Percentiles rank a stretch among this genome's conserved stretches.
Conservation (phyloP, 1,139 yeast species). For the Blastobotrys petasosporus region DNA sequence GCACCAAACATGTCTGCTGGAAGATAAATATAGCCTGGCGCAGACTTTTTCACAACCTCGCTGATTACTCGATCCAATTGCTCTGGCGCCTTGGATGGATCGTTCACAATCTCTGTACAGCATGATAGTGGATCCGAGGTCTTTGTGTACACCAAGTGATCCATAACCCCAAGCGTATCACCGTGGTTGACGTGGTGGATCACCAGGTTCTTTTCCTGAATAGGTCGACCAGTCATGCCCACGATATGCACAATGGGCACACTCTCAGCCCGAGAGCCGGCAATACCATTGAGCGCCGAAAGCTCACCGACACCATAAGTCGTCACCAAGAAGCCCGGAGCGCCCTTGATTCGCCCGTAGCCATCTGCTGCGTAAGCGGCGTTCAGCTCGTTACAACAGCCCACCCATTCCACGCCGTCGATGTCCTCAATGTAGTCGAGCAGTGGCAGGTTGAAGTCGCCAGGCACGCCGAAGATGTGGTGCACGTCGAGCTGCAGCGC, state of each 20-base stretch:
- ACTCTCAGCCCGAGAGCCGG: conserved; percentile 65
- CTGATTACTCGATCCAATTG: conserved; percentile 61
- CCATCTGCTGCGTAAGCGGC: conserved; percentile 66
- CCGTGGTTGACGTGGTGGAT: conserved; percentile 70
- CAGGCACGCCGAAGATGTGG: conserved; percentile 69
- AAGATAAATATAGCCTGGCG: conserved; percentile 75
- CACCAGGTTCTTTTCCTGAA: conserved; percentile 35
- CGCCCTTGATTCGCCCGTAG: conserved; percentile 54
- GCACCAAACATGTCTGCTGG: conserved; percentile 63
- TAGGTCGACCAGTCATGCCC: conserved; percentile 57
- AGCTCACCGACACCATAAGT: conserved; percentile 73
- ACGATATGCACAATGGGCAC: conserved; percentile 61
- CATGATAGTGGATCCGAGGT: conserved; percentile 58
- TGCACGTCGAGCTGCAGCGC: conserved; percentile 52
- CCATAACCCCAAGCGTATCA: conserved; percentile 36
- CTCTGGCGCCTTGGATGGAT: conserved; percentile 45
- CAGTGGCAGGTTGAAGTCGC: conserved; percentile 66
- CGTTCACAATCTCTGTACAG: conserved; percentile 49
- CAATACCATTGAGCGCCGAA: conserved; percentile 59
- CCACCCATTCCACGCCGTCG: conserved; percentile 36
- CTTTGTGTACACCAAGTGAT: conserved; percentile 59
- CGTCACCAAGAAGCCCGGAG: conserved; percentile 57
- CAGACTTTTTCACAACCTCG: conserved; percentile 49
- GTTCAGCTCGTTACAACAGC: conserved; percentile 47
- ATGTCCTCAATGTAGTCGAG: conserved; percentile 50